Evolutionary conservation across 129 eudicot genomes (phyloP).

Genomic region (Daucus carota): DNA sequence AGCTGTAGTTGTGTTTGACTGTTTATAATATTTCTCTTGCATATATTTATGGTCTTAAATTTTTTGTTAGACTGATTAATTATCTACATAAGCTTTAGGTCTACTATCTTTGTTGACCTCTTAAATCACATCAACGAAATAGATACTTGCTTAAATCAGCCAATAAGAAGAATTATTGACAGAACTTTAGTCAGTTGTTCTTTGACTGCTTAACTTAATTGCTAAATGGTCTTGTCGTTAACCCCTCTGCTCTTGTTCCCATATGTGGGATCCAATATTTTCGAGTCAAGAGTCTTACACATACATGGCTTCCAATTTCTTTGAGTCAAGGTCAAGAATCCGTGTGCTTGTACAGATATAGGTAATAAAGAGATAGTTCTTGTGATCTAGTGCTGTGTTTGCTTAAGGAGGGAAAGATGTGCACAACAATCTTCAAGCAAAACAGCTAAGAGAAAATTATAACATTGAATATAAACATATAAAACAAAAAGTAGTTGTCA

Average conservation of each 20-base stretch:
- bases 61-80: not conserved
- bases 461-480: not conserved
- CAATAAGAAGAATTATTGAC: not conserved
- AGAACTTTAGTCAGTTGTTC: not conserved
- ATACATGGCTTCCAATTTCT: not conserved
- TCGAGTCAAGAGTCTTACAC: not conserved
- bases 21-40: not conserved
- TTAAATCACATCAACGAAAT: not conserved
- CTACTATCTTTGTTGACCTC: not conserved
- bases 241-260: not conserved
- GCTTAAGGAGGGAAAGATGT: not conserved
- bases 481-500: not conserved
- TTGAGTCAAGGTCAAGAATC: not conserved
- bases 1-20: not conserved
- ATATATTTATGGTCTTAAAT: not conserved
- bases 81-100: not conserved
- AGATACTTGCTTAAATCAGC: not conserved
- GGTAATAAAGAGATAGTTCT: not conserved
- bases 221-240: not conserved
- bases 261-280: not conserved
- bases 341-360: conserved; percentile 1
- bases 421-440: not conserved
- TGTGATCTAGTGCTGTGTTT: not conserved
- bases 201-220: not conserved
- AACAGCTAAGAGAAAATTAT: not conserved